phyloP scores from a whole-genome alignment of 176 grass and related monocot genomes.

The Chloris gayana region DNA sequence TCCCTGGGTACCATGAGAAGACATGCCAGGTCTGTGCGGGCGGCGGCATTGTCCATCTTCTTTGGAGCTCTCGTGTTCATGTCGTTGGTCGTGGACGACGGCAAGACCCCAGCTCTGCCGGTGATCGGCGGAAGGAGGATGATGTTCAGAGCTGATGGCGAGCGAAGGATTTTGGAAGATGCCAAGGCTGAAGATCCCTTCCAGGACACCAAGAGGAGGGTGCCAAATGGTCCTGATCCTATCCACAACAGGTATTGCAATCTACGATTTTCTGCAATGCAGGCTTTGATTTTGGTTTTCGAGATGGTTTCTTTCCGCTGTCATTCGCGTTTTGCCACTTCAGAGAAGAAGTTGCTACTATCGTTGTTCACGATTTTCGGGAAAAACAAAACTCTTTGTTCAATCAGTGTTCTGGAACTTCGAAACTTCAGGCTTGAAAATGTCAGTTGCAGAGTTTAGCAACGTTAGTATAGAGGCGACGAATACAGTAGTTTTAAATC shows the following conservation, averaged over 20 bases:
- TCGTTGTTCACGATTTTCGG: no score
- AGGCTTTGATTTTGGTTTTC: slow-evolving; percentile 20
- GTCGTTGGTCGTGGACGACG: slow-evolving; percentile 38
- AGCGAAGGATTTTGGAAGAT: slow-evolving; percentile 36
- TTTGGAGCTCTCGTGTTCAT: slow-evolving; percentile 54
- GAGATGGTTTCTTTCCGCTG: neutral
- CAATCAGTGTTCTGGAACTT: slow-evolving; percentile 28
- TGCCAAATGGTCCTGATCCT: slow-evolving; percentile 94
- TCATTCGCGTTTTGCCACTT: neutral
- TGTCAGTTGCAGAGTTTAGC: neutral
- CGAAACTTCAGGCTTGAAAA: neutral
- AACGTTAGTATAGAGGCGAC: neutral
- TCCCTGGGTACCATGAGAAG: slow-evolving; percentile 36
- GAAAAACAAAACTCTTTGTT: no score
- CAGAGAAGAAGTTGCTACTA: neutral
- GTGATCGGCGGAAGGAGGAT: slow-evolving; percentile 46
- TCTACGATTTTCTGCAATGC: slow-evolving; percentile 14
- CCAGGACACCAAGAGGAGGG: slow-evolving; percentile 63
- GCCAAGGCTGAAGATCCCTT: slow-evolving; percentile 47
- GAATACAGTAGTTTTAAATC: neutral
- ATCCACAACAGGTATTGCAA: slow-evolving; percentile 84
- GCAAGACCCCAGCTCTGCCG: slow-evolving; percentile 3
- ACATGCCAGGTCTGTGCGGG: slow-evolving; percentile 31
- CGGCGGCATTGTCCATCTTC: slow-evolving; percentile 46
- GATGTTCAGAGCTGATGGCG: slow-evolving; percentile 29